Percentiles rank a stretch among this genome's conserved stretches.
These are phyloP conservation scores for Calonectria honghensis DNA, from an alignment of 2,329 filamentous ascomycete genomes.

Conservation along the genomic window DNA sequence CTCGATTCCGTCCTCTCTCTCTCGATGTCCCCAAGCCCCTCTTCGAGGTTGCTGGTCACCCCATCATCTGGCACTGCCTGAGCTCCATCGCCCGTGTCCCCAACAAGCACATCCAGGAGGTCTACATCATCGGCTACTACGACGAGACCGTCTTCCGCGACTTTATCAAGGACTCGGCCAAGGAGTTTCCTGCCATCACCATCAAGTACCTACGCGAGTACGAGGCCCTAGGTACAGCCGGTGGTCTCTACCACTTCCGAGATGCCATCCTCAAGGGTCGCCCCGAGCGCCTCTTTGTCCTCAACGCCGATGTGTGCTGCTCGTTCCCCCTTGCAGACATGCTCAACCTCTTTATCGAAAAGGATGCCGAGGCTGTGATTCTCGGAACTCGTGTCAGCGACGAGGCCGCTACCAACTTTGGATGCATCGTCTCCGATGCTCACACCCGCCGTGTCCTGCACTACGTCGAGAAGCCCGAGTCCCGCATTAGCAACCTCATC, in stretches of 20 bases:
- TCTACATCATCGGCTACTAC: constrained; percentile 99
- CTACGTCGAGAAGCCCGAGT: constrained; percentile 99
- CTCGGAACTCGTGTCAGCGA: constrained; percentile 93
- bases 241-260: constrained; percentile 98
- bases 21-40: constrained; percentile 98
- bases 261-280: constrained; percentile 98
- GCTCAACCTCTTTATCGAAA: constrained; percentile 94
- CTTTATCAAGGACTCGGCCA: constrained; percentile 94
- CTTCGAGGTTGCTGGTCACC: constrained; percentile 98
- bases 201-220: constrained; percentile 99
- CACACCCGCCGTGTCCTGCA: constrained; percentile 97
- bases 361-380: constrained; percentile 97
- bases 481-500: constrained; percentile 97
- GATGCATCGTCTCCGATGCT: constrained; percentile 95
- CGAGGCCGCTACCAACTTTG: constrained; percentile 95
- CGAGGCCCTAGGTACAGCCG: constrained; percentile 94
- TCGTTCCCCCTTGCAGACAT: constrained; percentile 97
- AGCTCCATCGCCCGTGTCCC: constrained; percentile 92
- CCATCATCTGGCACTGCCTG: constrained; percentile 98
- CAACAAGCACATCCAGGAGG: constrained; percentile 87
- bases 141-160: constrained; percentile 97
- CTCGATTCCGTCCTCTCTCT: constrained; percentile 94
- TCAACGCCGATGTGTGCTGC: constrained; percentile 99
- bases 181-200: constrained; percentile 87
- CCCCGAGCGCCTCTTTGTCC: constrained; percentile 95